A percentile compares a stretch with the other conserved stretches of the same genome.
phyloP scores from a whole-genome alignment of 306 rosid genomes.

The Vigna hirtella region DNA sequence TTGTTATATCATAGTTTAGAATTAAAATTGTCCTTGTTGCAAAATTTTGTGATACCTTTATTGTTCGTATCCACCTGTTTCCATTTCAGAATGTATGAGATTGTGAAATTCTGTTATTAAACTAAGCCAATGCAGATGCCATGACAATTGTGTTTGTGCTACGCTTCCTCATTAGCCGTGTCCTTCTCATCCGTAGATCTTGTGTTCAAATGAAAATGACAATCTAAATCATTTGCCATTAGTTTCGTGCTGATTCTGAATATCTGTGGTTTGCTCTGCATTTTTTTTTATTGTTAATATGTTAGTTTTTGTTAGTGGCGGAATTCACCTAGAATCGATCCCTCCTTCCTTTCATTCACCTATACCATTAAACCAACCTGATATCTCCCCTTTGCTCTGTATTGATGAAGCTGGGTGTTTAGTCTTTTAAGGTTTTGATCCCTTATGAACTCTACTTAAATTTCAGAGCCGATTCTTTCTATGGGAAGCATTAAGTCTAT shows the following conservation, averaged over 20 bases:
- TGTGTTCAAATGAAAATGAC: background rate
- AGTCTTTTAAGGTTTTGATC: conserved; percentile 23
- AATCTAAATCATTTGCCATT: background rate
- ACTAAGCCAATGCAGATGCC: background rate
- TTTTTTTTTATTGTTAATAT: too few species aligned
- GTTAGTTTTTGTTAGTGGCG: too few species aligned
- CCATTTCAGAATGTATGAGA: background rate
- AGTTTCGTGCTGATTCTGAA: background rate
- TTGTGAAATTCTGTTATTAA: background rate
- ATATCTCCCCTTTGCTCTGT: background rate
- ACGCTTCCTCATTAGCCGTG: background rate
- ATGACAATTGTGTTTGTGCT: background rate
- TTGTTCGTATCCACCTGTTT: background rate
- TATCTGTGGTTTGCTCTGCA: background rate
- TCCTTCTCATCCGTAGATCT: background rate
- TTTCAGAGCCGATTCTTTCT: conserved; percentile 92
- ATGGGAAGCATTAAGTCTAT: conserved; percentile 76
- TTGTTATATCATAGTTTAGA: background rate
- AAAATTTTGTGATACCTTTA: background rate
- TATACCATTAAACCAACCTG: too few species aligned
- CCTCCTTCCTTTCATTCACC: too few species aligned
- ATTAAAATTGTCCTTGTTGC: background rate
- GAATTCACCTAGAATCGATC: too few species aligned
- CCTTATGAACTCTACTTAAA: conserved; percentile 23
- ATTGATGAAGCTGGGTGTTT: background rate